Conservation (phyloP, 345 rosid genomes). For the Rhodomyrtus tomentosa region DNA sequence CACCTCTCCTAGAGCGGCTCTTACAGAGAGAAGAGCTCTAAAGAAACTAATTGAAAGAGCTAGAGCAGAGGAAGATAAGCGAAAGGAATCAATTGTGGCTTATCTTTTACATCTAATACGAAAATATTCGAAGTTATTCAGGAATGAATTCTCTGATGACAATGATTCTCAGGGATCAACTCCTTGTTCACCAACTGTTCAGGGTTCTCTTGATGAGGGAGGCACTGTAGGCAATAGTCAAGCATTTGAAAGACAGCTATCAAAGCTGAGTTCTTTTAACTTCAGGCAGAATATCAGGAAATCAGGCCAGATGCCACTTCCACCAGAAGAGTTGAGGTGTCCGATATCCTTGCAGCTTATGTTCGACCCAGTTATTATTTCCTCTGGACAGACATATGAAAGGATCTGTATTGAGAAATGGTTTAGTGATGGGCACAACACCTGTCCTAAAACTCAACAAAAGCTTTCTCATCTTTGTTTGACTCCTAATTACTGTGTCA, state of each 20-base stretch:
- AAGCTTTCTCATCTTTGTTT: conserved; percentile 66
- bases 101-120: conserved; percentile 90
- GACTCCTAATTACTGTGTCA: conserved; percentile 99
- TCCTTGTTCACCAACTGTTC: conserved; percentile 81
- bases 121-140: conserved; percentile 85
- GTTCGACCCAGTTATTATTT: conserved; percentile 93
- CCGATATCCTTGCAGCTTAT: conserved; percentile 95
- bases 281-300: conserved; percentile 38
- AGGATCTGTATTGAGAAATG: conserved; percentile 93
- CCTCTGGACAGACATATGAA: conserved; percentile 98
- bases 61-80: conserved; percentile 89
- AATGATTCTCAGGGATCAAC: conserved; percentile 84
- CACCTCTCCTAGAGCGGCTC: conserved; percentile 82
- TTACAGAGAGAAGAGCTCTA: conserved; percentile 83
- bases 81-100: conserved; percentile 94
- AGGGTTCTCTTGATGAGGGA: conserved; percentile 39
- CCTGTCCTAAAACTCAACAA: conserved; percentile 96
- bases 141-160: conserved; percentile 75
- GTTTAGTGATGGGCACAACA: conserved; percentile 82
- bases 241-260: conserved; percentile 72
- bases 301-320: conserved; percentile 63
- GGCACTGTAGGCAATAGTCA: conserved; percentile 22
- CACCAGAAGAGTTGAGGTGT: conserved; percentile 96
- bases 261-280: conserved; percentile 68
- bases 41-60: conserved; percentile 92